phyloP scores from a whole-genome alignment of 805 yeast species.

The Cyberlindnera mississippiensis region DNA sequence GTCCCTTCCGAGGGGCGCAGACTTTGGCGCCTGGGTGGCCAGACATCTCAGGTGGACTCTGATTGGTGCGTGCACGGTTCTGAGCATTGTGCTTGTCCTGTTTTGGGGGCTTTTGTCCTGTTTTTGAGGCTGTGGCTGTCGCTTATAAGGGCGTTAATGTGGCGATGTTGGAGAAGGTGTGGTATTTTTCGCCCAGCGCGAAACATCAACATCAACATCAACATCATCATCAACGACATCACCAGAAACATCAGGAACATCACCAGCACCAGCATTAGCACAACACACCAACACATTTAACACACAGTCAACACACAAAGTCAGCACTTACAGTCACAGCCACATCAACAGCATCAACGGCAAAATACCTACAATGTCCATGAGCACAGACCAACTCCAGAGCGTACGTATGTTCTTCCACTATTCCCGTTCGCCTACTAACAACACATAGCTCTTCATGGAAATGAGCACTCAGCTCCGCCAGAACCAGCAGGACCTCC shows the following conservation, averaged over 20 bases:
- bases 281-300: no score
- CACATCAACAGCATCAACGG: no score
- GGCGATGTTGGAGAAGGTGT: neutral
- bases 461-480: slow-evolving; percentile 68
- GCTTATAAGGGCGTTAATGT: neutral
- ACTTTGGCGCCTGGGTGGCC: slow-evolving; percentile 3
- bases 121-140: neutral
- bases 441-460: slow-evolving; percentile 38
- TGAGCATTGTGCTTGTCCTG: no score
- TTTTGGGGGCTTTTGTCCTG: no score
- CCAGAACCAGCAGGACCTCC: slow-evolving; percentile 55
- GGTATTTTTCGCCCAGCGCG: no score
- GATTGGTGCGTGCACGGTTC: no score
- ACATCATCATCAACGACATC: no score
- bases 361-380: slow-evolving; percentile 32
- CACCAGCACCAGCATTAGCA: no score
- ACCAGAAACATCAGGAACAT: no score
- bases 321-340: no score
- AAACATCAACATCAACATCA: no score
- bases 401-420: slow-evolving; percentile 25
- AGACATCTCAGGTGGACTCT: neutral
- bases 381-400: slow-evolving; percentile 45
- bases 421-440: neutral
- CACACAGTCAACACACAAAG: no score
- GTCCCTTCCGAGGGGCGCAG: slow-evolving; percentile 1